Base-by-base conservation (phyloP, 495 filamentous ascomycete genomes). In the Penicillium pancosmium region DNA sequence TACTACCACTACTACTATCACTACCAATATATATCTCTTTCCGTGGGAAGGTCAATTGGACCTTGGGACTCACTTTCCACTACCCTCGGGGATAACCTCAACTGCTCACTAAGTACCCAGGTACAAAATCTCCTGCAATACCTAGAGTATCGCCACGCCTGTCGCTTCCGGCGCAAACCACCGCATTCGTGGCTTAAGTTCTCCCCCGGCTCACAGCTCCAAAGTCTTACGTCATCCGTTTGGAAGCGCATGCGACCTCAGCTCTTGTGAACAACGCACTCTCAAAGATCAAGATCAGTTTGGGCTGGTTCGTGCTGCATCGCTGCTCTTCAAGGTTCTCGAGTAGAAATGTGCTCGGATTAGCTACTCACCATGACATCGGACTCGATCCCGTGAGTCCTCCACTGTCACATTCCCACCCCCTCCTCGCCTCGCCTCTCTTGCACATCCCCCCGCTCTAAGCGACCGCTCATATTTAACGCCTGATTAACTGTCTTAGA, bases 151-250 rank as follows among this genome's bases (percentile, higher is more conserved):
- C 25, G 36, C 27, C 40, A 41, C 6, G 19, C 19, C 19, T 15
- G 31, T 8, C 10, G 27, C 34, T 56, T 50, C 12, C 55, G 55
- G 55, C 23, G 11, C 21, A 40, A 46, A 49, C 23, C 34, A 57
- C 62, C 62, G 68, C 62, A 67, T 63, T 67, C 57, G 59, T 62
- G 50, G 40, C 48, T 44, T 44, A 48, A 59, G 61, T 66, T 68
- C 70, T 31, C 65, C 70, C 65, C 70, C 71, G 68, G 70, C 68
- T 73, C 63, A 62, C 54, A 55, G 52, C 60, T 64, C 65, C 60
- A 65, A 65, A 68, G 70, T 72, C 67, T 76, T 76, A 78, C 75
- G 72, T 78, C 75, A 78, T 78, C 75, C 63, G 60, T 59, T 65
- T 57, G 52, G 57, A 67, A 64, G 64, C 58, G 52, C 62, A 60